Evolutionary conservation across 495 filamentous ascomycete species (phyloP), one percentile per base, ranked within the genome.

Genomic region (Pseudoneurospora amorphoporcata): DNA sequence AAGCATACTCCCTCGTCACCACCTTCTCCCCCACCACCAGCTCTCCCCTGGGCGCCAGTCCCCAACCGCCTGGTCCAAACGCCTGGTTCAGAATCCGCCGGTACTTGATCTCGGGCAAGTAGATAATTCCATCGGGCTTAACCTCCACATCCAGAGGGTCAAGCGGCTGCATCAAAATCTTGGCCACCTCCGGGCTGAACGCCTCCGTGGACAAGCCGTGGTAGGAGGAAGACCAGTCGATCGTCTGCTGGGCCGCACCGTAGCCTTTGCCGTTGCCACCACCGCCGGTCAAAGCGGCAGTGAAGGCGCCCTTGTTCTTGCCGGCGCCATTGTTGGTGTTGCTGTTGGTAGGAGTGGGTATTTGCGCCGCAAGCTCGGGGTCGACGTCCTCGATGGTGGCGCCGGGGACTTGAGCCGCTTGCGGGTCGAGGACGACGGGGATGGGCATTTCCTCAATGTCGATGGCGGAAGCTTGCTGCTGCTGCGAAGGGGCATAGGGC

Each of bases 31-130:
- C 95, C 6, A 99, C 93, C 65, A 94, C 93, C 72, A 94, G 91
- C 85, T 97, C 94, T 16, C 95, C 92, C 29, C 95, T 83, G 19
- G 95, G 95, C 53, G 92, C 95, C 43, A 99, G 81, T 2, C 95
- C 96, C 95, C 95, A 99, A 2, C 91, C 95, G 3, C 96, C 96
- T 3, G 95, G 95, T 0, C 95, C 95, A 82, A 99, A 99, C 0
- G 95, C 94, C 45, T 83, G 79, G 78, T 98, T 98, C 75, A 99
- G 82, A 72, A 98, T 97, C 45, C 95, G 86, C 32, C 95, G 86
- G 82, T 99, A 99, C 82, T 99, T 99, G 84, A 99, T 99, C 87
- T 99, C 95, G 16, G 95, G 95, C 71, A 99, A 86, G 79, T 98
- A 99, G 68, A 98, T 84, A 76, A 99, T 96, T 39, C 95, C 95